Percentiles rank a stretch among this genome's conserved stretches.
These are phyloP conservation scores for Candida ulmi DNA, from an alignment of 805 yeast genomes.

Conservation along the genomic window DNA sequence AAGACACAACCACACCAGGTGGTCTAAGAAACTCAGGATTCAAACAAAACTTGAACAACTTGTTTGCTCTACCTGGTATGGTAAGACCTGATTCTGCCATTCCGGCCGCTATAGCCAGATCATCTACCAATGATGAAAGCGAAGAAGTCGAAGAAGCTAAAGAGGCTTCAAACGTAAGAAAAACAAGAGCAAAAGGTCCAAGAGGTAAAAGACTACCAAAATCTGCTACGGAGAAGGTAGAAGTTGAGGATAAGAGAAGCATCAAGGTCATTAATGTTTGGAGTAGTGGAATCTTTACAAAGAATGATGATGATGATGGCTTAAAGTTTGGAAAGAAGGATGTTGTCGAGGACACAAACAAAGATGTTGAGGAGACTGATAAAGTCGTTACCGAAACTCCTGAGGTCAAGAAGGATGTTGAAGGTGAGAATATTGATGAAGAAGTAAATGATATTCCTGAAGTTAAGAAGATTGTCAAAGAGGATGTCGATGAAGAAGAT, in stretches of 20 bases:
- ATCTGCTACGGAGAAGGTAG: slow-evolving; percentile 32
- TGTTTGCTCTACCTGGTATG: slow-evolving; percentile 55
- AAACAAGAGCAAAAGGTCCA: slow-evolving; percentile 63
- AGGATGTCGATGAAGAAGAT: no score
- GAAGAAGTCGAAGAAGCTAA: slow-evolving; percentile 4
- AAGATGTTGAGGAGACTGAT: not conserved
- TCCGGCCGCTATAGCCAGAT: slow-evolving; percentile 16
- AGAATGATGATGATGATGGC: not conserved
- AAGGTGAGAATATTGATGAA: not conserved
- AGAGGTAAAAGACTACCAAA: slow-evolving; percentile 65
- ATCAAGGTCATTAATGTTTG: slow-evolving; percentile 16
- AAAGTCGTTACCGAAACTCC: no score
- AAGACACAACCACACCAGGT: not conserved
- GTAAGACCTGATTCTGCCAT: slow-evolving; percentile 25
- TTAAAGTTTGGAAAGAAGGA: not conserved
- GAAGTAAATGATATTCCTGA: no score
- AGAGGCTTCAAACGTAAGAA: slow-evolving; percentile 24
- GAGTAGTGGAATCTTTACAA: slow-evolving; percentile 13
- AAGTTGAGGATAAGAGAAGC: slow-evolving; percentile 19
- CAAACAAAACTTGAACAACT: slow-evolving; percentile 54
- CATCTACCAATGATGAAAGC: not conserved
- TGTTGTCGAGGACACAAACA: not conserved
- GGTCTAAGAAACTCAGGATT: slow-evolving; percentile 28
- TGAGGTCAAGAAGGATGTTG: no score
- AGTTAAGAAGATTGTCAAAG: no score